Conservation (phyloP, 208 protist species). For the Wallacemonas sp. region DNA sequence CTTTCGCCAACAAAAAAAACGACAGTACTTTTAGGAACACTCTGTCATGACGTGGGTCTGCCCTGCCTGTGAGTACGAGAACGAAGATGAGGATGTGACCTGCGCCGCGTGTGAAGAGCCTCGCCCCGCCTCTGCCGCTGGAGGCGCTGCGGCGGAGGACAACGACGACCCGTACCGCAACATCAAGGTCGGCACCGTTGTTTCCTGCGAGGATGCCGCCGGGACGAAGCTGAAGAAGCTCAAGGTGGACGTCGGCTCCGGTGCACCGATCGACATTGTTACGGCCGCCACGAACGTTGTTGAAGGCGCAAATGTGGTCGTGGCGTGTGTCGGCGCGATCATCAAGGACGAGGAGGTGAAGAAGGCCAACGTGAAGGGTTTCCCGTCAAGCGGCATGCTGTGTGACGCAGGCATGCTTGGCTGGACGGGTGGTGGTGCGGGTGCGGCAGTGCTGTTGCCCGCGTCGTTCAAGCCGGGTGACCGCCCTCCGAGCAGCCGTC, state of each 20-base stretch:
- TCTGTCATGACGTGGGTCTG: conserved; percentile 60
- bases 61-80: conserved; percentile 59
- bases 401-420: conserved; percentile 83
- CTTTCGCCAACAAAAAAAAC: too few relatives aligned
- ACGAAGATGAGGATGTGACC: conserved; percentile 33
- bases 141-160: conserved; percentile 14
- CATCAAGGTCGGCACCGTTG: conserved; percentile 56
- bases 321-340: conserved; percentile 66
- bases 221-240: conserved; percentile 68
- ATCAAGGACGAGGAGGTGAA: conserved; percentile 60
- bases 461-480: conserved; percentile 30
- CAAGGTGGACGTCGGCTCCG: conserved; percentile 62
- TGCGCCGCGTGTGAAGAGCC: conserved; percentile 64
- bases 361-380: conserved; percentile 70
- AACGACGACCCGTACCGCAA: conserved; percentile 55
- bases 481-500: conserved; percentile 39
- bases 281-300: conserved; percentile 76
- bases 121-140: conserved; percentile 22
- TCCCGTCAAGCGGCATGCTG: conserved; percentile 72
- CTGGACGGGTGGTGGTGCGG: conserved; percentile 72
- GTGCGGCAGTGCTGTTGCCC: conserved; percentile 59
- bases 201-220: conserved; percentile 51
- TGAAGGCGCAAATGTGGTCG: conserved; percentile 49
- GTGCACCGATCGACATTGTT: conserved; percentile 53
- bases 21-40: too few relatives aligned